A percentile compares a stretch with the other conserved stretches of the same genome.
phyloP scores from a whole-genome alignment of 345 rosid species.

The Dimocarpus longan region DNA sequence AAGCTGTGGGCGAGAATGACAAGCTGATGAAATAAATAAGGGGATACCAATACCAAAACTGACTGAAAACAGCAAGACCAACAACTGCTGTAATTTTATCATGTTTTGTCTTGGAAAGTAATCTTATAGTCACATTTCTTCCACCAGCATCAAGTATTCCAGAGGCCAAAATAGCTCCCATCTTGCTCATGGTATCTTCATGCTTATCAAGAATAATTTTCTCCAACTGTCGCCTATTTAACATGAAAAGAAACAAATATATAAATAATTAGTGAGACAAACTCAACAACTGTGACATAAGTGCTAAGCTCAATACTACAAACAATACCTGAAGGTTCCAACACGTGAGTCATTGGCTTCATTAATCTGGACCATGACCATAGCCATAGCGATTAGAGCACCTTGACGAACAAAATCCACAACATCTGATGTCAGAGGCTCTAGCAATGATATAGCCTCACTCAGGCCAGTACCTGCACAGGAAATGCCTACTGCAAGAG shows the following conservation, averaged over 20 bases:
- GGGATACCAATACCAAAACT: constrained; percentile 99
- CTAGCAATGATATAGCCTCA: constrained; percentile 97
- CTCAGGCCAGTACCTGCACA: constrained; percentile 99
- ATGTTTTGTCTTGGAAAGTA: constrained; percentile 95
- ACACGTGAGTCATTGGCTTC: constrained; percentile 99
- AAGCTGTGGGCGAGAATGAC: constrained; percentile 95
- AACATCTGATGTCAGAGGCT: constrained; percentile 96
- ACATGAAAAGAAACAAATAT: constrained; percentile 16
- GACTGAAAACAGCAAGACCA: constrained; percentile 98
- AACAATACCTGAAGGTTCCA: constrained; percentile 81
- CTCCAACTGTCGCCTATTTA: constrained; percentile 83
- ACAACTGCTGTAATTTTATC: constrained; percentile 95
- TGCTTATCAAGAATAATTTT: constrained; percentile 95
- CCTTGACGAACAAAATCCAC: constrained; percentile 99
- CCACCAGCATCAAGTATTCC: constrained; percentile 99
- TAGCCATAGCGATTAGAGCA: constrained; percentile 99
- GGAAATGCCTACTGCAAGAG: constrained; percentile 98
- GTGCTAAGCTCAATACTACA: not conserved
- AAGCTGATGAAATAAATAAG: constrained; percentile 90
- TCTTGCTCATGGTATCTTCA: constrained; percentile 99
- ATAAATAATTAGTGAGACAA: not conserved
- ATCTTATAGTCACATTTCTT: constrained; percentile 92
- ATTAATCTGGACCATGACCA: constrained; percentile 97
- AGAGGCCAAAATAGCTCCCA: constrained; percentile 98
- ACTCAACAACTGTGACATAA: not conserved